phyloP scores from a whole-genome alignment of 257 asterid species.

The Solanum chilense region DNA sequence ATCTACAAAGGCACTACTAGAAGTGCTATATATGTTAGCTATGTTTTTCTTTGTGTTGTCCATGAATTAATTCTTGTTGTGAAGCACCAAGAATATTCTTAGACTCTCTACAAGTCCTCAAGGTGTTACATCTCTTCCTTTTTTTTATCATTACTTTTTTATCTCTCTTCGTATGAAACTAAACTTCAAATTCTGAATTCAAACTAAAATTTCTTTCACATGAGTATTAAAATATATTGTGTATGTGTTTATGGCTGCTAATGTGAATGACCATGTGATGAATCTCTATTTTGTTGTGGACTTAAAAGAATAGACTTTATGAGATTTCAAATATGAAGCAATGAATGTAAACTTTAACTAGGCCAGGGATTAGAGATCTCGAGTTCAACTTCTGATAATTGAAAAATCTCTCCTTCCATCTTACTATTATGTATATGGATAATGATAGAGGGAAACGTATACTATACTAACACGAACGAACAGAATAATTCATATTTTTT shows the following conservation, averaged over 20 bases:
- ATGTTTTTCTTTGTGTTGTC: background rate
- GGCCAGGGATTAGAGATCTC: background rate
- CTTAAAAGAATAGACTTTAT: background rate
- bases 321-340: background rate
- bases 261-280: background rate
- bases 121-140: background rate
- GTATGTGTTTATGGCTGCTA: background rate
- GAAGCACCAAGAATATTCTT: background rate
- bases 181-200: background rate
- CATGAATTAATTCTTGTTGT: background rate
- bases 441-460: no score
- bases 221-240: background rate
- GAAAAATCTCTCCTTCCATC: background rate
- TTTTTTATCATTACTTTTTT: background rate
- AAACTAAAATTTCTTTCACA: background rate
- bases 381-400: background rate
- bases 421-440: background rate
- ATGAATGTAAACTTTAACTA: background rate
- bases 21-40: background rate
- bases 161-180: background rate
- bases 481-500: no score
- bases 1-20: background rate
- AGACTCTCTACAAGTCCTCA: background rate
- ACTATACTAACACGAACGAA: no score
- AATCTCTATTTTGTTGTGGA: background rate